phyloP scores from a whole-genome alignment of 805 yeast species.

The Lachancea sp. region DNA sequence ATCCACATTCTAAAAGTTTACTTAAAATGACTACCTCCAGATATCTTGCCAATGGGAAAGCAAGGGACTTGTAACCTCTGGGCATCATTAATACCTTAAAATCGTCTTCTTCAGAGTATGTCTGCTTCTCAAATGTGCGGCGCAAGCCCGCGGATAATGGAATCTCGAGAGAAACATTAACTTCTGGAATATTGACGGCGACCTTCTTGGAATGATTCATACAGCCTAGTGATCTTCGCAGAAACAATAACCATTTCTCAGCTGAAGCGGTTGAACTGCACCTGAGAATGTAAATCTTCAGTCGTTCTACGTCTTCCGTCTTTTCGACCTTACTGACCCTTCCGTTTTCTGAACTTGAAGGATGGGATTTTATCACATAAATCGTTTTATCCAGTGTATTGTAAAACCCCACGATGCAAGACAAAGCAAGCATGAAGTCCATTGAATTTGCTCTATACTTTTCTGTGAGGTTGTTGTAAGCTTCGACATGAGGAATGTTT shows the following conservation, averaged over 20 bases:
- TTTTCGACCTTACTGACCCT: not conserved
- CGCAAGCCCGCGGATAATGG: constrained; percentile 16
- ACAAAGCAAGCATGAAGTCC: constrained; percentile 29
- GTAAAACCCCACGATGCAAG: constrained; percentile 46
- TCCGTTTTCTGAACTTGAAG: not conserved
- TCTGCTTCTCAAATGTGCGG: constrained; percentile 9
- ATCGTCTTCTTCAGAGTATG: constrained; percentile 10
- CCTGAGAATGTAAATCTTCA: constrained; percentile 46
- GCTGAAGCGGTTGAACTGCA: constrained; percentile 49
- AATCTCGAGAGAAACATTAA: constrained; percentile 23
- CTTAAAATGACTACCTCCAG: constrained; percentile 27
- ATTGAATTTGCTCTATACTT: constrained; percentile 17
- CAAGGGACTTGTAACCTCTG: constrained; percentile 22
- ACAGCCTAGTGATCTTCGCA: constrained; percentile 43
- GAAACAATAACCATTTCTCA: constrained; percentile 56
- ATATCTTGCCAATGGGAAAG: constrained; percentile 23
- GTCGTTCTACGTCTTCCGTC: constrained; percentile 9
- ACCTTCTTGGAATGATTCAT: constrained; percentile 40
- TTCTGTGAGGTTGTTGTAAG: not conserved
- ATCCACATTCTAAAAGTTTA: constrained; percentile 30
- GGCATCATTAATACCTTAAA: constrained; percentile 16
- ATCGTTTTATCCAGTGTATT: constrained; percentile 68
- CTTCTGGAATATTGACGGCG: constrained; percentile 41
- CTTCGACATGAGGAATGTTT: constrained; percentile 26
- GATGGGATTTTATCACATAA: constrained; percentile 37